Evolutionary conservation across 306 rosid genomes (phyloP).

Genomic region (Cucumis melo): DNA sequence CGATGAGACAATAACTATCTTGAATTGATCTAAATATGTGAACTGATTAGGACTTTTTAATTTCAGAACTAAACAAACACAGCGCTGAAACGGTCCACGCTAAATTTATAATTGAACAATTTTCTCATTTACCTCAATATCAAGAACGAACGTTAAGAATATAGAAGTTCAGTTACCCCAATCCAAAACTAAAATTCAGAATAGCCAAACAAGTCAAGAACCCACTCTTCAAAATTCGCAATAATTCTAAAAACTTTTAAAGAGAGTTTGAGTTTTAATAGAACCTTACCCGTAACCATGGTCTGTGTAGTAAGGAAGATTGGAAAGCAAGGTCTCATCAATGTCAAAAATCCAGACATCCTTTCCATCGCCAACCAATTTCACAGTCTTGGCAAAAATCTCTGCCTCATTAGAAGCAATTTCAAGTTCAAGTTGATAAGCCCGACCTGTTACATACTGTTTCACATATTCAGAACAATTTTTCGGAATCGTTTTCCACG

Average conservation of each 20-base stretch:
- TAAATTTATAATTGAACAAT: not conserved
- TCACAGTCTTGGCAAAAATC: conserved; percentile 35
- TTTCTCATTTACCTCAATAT: not conserved
- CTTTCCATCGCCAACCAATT: conserved; percentile 44
- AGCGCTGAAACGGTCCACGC: not conserved
- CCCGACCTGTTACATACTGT: conserved; percentile 44
- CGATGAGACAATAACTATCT: not conserved
- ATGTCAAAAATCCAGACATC: conserved; percentile 83
- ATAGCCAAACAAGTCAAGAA: conserved; percentile 4
- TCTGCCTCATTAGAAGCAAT: conserved; percentile 49
- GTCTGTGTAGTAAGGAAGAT: conserved; percentile 69
- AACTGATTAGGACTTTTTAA: not conserved
- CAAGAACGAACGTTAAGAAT: not conserved
- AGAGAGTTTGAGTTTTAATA: not conserved
- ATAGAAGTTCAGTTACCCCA: not conserved
- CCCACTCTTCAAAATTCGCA: not conserved
- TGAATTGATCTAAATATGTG: not conserved
- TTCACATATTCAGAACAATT: conserved; percentile 56
- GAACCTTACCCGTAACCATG: conserved; percentile 63
- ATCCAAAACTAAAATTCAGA: not conserved
- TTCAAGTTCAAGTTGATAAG: conserved; percentile 37
- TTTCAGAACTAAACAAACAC: not conserved
- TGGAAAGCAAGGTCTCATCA: conserved; percentile 79
- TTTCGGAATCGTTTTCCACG: conserved; percentile 54
- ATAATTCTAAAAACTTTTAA: not conserved